These are phyloP conservation scores for Fibroporia radiculosa DNA, from an alignment of 768 basidiomycete species.

Conservation along the genomic window DNA sequence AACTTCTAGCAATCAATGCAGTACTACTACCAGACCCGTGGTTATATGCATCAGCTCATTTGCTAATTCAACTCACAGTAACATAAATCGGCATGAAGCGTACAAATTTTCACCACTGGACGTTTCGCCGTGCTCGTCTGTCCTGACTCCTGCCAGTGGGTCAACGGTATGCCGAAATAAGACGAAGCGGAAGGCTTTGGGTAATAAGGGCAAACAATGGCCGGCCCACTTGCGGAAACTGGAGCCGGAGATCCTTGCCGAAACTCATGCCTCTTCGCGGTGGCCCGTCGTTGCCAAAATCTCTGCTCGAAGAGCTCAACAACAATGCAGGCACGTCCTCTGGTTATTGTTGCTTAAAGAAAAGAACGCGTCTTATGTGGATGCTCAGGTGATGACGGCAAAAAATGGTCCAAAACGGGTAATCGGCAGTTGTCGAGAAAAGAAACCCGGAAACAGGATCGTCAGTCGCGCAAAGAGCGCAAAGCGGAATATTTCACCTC, in stretches of 20 bases:
- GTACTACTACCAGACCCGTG: no score
- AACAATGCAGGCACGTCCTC: slow-evolving; percentile 8
- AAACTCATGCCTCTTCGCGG: slow-evolving; percentile 18
- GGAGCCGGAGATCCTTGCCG: background rate
- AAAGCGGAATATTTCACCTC: slow-evolving; percentile 53
- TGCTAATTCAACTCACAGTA: no score
- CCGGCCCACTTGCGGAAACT: background rate
- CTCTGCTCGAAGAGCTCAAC: slow-evolving; percentile 21
- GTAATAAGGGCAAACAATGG: slow-evolving; percentile 3
- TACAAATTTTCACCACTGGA: no score
- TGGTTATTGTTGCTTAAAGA: background rate
- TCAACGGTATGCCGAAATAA: no score
- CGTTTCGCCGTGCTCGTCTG: no score
- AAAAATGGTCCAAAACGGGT: slow-evolving; percentile 11
- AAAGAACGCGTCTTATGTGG: background rate
- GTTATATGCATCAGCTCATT: no score
- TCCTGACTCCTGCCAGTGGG: no score
- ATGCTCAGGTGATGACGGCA: slow-evolving; percentile 6
- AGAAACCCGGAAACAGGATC: slow-evolving; percentile 56
- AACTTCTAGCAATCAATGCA: no score
- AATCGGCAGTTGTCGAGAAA: slow-evolving; percentile 37
- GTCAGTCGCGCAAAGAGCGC: slow-evolving; percentile 50
- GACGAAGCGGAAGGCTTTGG: slow-evolving; percentile 1
- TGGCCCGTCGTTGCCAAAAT: slow-evolving; percentile 20
- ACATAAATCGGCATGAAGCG: no score